These are phyloP conservation scores for Amylostereum areolatum DNA, from an alignment of 1,284 basidiomycete genomes.

Conservation along the genomic window DNA sequence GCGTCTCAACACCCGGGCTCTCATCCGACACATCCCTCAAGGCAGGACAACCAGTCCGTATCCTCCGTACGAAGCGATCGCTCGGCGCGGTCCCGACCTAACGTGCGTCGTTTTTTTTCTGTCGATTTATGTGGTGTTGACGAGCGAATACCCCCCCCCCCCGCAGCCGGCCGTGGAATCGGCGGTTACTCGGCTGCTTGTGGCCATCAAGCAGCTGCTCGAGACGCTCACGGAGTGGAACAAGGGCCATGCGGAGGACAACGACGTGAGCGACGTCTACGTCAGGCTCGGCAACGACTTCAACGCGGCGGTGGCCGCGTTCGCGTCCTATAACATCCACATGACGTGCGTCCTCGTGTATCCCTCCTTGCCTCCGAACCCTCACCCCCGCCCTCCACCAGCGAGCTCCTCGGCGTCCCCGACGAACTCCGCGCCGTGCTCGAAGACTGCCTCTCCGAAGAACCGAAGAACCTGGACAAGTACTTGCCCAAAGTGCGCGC, in stretches of 20 bases:
- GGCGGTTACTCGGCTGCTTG: conserved; percentile 88
- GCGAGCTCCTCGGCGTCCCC: conserved; percentile 86
- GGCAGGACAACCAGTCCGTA: conserved; percentile 9
- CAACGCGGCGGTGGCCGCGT: conserved; percentile 89
- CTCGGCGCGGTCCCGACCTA: background rate
- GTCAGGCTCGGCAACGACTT: conserved; percentile 97
- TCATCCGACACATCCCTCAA: conserved; percentile 5
- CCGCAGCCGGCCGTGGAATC: conserved; percentile 84
- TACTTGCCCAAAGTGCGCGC: conserved; percentile 89
- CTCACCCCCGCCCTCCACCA: conserved; percentile 33
- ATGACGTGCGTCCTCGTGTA: conserved; percentile 86
- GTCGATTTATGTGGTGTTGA: background rate
- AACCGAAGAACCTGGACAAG: conserved; percentile 84
- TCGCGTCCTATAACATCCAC: conserved; percentile 80
- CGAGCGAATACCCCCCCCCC: background rate
- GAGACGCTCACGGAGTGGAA: conserved; percentile 92
- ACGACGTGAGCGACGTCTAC: conserved; percentile 92
- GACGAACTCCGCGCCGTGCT: conserved; percentile 85
- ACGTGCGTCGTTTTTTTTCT: background rate
- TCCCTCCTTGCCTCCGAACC: too few species aligned
- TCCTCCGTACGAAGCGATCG: conserved; percentile 2
- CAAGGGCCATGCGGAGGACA: conserved; percentile 68
- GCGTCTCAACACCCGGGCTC: too few species aligned
- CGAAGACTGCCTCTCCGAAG: conserved; percentile 87
- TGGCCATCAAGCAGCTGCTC: conserved; percentile 92